Evolutionary conservation across 805 yeast genomes (phyloP), one percentile per base, ranked within the genome.

Genomic region (Priceomyces carsonii): DNA sequence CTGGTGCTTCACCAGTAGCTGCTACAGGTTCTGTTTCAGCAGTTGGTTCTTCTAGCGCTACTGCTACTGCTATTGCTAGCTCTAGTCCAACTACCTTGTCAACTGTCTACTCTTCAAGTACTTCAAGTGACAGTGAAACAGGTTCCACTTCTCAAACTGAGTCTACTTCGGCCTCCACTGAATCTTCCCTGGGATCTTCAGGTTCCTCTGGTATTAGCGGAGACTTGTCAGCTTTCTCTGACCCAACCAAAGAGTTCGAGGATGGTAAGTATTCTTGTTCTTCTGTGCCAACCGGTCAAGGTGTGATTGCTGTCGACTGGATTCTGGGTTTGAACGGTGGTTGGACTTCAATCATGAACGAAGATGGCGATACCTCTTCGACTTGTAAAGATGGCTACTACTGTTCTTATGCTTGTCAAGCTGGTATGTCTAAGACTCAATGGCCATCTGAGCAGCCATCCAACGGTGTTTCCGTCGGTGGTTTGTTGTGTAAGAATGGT

Each of bases 341-440:
- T 30, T 69, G 59, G 66, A 50, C 74, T 22, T 61, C 71, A 40
- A 57, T 69, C 40, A 59, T 59, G 64, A 67, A 77, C 48, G 58
- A 72, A 41, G 59, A 80, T 30, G 75, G 79, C 42, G 73, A 75
- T 36, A 59, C 73, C 43, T 59, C 71, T 12, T 44, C 63, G 30
- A 47, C 52, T 14, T 82, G 89, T 69, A 52, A 66, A 44, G 83
- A 80, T 42, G 89, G 85, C 32, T 73, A 69, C 57, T 82, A 80
- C 71, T 82, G 89, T 60, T 82, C 88, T 35, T 82, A 82, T 57
- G 86, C 87, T 35, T 82, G 89, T 61, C 82, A 80, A 57, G 73
- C 87, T 26, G 89, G 89, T 71, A 79, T 79, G 84, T 79, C 87
- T 52, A 82, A 82, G 71, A 81, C 88, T 40, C 89, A 82, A 65